These are phyloP conservation scores for Phialemoniopsis sp. DNA, from an alignment of 2,329 filamentous ascomycete species.

Conservation along the genomic window DNA sequence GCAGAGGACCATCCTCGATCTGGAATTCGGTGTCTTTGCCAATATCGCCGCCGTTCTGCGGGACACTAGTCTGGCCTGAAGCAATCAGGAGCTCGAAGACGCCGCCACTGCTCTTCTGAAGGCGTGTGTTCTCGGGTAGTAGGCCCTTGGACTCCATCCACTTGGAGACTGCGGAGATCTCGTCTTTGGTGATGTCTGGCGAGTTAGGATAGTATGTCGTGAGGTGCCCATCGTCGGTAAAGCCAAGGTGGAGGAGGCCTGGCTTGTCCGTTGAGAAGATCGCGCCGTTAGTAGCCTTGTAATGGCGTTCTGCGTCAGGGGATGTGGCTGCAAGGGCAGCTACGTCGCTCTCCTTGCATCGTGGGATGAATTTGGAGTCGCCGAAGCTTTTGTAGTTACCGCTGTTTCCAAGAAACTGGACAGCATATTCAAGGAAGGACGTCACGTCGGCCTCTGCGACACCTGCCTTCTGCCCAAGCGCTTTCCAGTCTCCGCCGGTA, in stretches of 20 bases:
- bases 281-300: conserved; percentile 64
- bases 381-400: conserved; percentile 89
- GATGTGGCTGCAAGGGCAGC: conserved; percentile 59
- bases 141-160: conserved; percentile 67
- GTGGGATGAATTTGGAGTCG: conserved; percentile 78
- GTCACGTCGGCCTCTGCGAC: conserved; percentile 61
- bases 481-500: conserved; percentile 66
- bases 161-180: conserved; percentile 68
- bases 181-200: conserved; percentile 66
- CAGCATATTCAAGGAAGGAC: conserved; percentile 71
- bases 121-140: conserved; percentile 71
- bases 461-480: conserved; percentile 59
- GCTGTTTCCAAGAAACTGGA: conserved; percentile 74
- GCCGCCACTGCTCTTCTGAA: conserved; percentile 54
- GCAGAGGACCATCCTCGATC: conserved; percentile 53
- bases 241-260: conserved; percentile 71
- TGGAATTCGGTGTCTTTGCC: conserved; percentile 60
- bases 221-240: conserved; percentile 70
- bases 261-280: conserved; percentile 66
- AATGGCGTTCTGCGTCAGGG: conserved; percentile 58
- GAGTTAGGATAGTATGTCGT: conserved; percentile 81
- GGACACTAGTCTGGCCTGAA: conserved; percentile 58
- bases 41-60: conserved; percentile 61
- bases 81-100: conserved; percentile 73
- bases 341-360: conserved; percentile 60